Conservation (phyloP, 1,284 basidiomycete genomes). For the Vanrija pseudolonga region DNA sequence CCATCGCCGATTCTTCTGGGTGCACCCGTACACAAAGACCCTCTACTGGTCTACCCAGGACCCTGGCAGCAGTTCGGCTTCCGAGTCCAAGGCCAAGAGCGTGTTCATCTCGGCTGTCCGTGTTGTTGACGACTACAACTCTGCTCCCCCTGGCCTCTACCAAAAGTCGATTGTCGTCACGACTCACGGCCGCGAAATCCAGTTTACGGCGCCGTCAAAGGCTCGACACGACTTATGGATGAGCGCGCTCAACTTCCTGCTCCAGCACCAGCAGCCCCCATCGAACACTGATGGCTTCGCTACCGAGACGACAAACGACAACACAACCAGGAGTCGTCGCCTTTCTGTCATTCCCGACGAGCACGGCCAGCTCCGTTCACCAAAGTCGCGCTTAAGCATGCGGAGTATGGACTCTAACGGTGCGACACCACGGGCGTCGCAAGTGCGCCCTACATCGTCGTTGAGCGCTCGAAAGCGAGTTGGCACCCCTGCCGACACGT, state of each 20-base stretch:
- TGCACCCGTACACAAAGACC: constrained; percentile 97
- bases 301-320: constrained; percentile 1
- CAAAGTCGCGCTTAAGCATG: constrained; percentile 35
- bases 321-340: constrained; percentile 5
- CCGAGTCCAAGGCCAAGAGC: constrained; percentile 92
- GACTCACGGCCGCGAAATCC: constrained; percentile 92
- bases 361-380: constrained; percentile 30
- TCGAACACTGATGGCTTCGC: constrained; percentile 17
- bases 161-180: constrained; percentile 90
- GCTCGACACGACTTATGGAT: constrained; percentile 97
- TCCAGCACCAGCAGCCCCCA: constrained; percentile 35
- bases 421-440: constrained; percentile 44
- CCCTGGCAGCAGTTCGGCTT: constrained; percentile 78
- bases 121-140: constrained; percentile 85
- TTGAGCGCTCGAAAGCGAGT: constrained; percentile 64
- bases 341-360: constrained; percentile 37
- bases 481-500: constrained; percentile 84
- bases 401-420: constrained; percentile 36
- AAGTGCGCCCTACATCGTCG: constrained; percentile 50
- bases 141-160: constrained; percentile 86
- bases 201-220: constrained; percentile 89
- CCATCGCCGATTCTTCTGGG: constrained; percentile 98
- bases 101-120: constrained; percentile 94
- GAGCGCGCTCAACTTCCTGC: constrained; percentile 52
- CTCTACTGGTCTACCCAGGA: constrained; percentile 96